These are phyloP conservation scores for Microcyclospora tardicrescens DNA, from an alignment of 2,329 filamentous ascomycete species.

Conservation along the genomic window DNA sequence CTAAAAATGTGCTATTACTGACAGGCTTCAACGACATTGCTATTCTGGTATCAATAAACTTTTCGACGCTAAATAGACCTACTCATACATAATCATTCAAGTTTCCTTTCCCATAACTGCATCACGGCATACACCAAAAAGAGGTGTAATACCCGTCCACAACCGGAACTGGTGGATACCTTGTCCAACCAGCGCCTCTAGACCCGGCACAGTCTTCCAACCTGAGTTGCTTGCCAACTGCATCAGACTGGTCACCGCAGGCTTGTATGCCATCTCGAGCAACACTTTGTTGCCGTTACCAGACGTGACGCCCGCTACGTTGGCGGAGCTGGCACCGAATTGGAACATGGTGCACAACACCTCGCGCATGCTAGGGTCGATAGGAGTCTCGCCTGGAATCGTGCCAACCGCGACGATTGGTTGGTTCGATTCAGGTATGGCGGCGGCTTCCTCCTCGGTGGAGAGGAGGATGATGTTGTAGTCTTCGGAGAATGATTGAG, in stretches of 20 bases:
- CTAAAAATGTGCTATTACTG: too few species aligned
- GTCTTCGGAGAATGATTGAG: constrained; percentile 56
- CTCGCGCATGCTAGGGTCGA: constrained; percentile 58
- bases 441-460: constrained; percentile 36
- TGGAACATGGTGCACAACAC: constrained; percentile 46
- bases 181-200: constrained; percentile 83
- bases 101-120: constrained; percentile 21
- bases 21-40: too few species aligned
- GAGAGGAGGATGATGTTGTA: constrained; percentile 59
- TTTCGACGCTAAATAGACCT: too few species aligned
- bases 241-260: constrained; percentile 71
- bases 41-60: too few species aligned
- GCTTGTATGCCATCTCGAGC: constrained; percentile 95
- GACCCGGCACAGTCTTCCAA: constrained; percentile 73
- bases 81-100: background rate
- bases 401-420: constrained; percentile 73
- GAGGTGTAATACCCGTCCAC: constrained; percentile 70
- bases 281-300: constrained; percentile 45
- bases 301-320: constrained; percentile 20
- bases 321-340: constrained; percentile 31
- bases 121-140: constrained; percentile 57
- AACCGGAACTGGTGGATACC: constrained; percentile 62
- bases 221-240: constrained; percentile 61
- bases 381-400: constrained; percentile 75
- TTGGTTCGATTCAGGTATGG: constrained; percentile 34